Percentiles rank a stretch among this genome's conserved stretches.
phyloP scores from a whole-genome alignment of 441 rosid genomes.

The Populus trichocarpa region DNA sequence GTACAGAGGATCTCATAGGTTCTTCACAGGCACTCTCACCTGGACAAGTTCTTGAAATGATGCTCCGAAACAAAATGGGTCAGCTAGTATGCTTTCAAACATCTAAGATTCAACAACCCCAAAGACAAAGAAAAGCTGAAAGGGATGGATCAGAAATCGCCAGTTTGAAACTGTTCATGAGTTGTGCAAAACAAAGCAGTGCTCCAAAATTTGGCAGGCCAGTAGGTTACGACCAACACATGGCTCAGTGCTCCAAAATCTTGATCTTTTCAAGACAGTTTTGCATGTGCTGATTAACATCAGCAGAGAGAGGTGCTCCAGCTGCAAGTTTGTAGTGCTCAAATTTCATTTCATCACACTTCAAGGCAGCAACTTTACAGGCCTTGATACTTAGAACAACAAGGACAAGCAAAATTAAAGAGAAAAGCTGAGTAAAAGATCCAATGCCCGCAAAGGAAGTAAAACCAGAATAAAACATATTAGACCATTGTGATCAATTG shows the following conservation, averaged over 20 bases:
- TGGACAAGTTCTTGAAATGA: too few species aligned
- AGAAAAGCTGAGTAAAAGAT: not conserved
- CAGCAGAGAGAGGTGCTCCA: constrained; percentile 42
- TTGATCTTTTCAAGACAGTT: constrained; percentile 63
- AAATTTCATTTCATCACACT: constrained; percentile 68
- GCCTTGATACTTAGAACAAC: constrained; percentile 44
- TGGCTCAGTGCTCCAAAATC: constrained; percentile 45
- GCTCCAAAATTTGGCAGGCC: not conserved
- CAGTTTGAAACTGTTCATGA: not conserved
- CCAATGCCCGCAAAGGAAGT: not conserved
- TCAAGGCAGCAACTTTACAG: constrained; percentile 59
- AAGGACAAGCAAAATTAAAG: not conserved
- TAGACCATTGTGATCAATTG: too few species aligned
- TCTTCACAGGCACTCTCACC: too few species aligned
- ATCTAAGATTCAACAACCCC: too few species aligned
- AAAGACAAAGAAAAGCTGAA: too few species aligned
- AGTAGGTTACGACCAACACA: not conserved
- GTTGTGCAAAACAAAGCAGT: not conserved
- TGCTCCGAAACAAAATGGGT: too few species aligned
- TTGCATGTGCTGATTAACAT: constrained; percentile 52
- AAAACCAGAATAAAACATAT: not conserved
- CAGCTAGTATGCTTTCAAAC: too few species aligned
- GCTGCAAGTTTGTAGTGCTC: constrained; percentile 50
- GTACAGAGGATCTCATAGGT: too few species aligned
- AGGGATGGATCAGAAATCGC: too few species aligned